Conservation (phyloP, 73 alveolate genomes). For the Paramecium octaurelia region DNA sequence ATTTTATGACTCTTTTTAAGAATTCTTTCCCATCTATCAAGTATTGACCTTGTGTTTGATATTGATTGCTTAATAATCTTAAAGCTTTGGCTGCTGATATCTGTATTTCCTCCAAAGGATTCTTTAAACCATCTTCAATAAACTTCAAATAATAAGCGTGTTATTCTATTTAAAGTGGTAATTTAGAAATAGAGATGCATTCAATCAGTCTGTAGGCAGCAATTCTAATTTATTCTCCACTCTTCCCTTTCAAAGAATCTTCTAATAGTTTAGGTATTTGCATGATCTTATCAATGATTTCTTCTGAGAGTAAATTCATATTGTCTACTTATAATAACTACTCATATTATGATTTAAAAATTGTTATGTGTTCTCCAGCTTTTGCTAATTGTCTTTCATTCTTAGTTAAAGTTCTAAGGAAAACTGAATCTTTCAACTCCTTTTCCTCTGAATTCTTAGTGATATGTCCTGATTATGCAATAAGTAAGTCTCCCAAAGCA, state of each 20-base stretch:
- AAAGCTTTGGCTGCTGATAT: slow-evolving; percentile 11
- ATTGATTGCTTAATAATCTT: background rate
- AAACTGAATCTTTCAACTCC: slow-evolving; percentile 75
- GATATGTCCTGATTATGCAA: slow-evolving; percentile 89
- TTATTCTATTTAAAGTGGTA: background rate
- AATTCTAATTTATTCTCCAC: slow-evolving; percentile 63
- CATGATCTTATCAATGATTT: background rate
- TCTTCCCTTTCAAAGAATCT: slow-evolving; percentile 93
- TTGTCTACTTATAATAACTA: slow-evolving; percentile 28
- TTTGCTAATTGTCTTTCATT: slow-evolving; percentile 81
- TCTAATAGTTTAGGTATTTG: slow-evolving; percentile 68
- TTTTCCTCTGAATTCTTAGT: slow-evolving; percentile 60
- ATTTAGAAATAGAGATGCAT: background rate
- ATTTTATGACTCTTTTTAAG: background rate
- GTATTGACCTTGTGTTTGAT: background rate
- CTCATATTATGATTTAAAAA: slow-evolving; percentile 75
- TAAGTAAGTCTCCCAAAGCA: slow-evolving; percentile 89
- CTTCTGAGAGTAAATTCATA: slow-evolving; percentile 65
- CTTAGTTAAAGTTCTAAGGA: slow-evolving; percentile 69
- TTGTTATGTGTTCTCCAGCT: slow-evolving; percentile 79
- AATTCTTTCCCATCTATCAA: background rate
- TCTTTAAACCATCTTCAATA: background rate
- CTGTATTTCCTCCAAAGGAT: slow-evolving; percentile 6
- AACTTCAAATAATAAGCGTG: background rate
- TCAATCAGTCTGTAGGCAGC: background rate